Evolutionary conservation across 2,329 filamentous ascomycete species (phyloP).

Genomic region (Drechslerella coelobrocha): DNA sequence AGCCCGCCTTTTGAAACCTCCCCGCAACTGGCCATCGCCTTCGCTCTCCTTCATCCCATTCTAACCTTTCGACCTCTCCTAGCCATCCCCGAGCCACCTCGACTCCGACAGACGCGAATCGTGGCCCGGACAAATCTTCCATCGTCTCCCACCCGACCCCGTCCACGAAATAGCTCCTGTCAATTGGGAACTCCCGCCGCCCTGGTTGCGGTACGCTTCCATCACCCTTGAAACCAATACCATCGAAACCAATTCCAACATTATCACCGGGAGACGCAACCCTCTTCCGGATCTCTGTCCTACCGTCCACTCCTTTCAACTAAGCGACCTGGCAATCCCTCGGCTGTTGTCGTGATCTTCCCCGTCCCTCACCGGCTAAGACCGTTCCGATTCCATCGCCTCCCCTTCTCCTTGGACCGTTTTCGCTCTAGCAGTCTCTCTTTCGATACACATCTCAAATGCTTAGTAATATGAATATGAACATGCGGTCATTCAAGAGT

Average conservation of each 20-base stretch:
- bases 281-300: slow-evolving; percentile 33
- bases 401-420: slow-evolving; percentile 5
- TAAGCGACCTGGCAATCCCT: slow-evolving; percentile 25
- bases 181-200: slow-evolving; percentile 49
- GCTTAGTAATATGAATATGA: too few relatives aligned
- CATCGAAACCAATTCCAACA: slow-evolving; percentile 18
- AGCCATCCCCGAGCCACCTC: background rate
- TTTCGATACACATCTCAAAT: slow-evolving; percentile 33
- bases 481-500: slow-evolving; percentile 49
- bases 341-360: slow-evolving; percentile 6
- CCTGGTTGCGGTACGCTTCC: slow-evolving; percentile 23
- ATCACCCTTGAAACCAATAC: slow-evolving; percentile 20
- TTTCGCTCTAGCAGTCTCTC: background rate
- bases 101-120: background rate
- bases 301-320: slow-evolving; percentile 34
- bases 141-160: slow-evolving; percentile 8
- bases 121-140: background rate
- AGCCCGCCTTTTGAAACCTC: background rate
- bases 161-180: slow-evolving; percentile 16
- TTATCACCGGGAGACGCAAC: slow-evolving; percentile 33
- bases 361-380: slow-evolving; percentile 29
- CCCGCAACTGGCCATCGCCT: slow-evolving; percentile 2
- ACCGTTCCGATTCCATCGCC: slow-evolving; percentile 18
- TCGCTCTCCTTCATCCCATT: background rate
- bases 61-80: background rate